Evolutionary conservation across 805 yeast genomes (phyloP).

Genomic region (Saccharomycopsis vini): DNA sequence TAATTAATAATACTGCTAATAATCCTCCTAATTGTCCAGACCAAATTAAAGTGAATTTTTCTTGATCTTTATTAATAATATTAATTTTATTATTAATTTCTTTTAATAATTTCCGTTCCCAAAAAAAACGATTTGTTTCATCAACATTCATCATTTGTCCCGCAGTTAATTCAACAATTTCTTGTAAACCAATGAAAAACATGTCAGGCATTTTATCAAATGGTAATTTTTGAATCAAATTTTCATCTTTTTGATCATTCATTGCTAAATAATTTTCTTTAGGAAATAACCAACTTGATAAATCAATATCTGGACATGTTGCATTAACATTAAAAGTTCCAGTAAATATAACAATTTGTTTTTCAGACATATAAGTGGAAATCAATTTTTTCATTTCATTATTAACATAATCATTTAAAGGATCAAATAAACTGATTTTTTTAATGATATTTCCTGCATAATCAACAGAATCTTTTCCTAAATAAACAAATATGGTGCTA

Average conservation of each 20-base stretch:
- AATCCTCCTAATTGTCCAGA: constrained; percentile 84
- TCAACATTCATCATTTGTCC: constrained; percentile 80
- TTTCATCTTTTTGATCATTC: not conserved
- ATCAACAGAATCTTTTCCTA: constrained; percentile 14
- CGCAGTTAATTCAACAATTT: constrained; percentile 74
- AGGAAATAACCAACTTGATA: constrained; percentile 25
- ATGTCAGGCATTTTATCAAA: constrained; percentile 47
- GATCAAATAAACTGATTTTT: constrained; percentile 48
- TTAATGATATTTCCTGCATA: constrained; percentile 5
- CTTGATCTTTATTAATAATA: constrained; percentile 22
- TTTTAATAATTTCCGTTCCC: constrained; percentile 56
- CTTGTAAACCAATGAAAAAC: constrained; percentile 80
- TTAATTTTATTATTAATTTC: constrained; percentile 34
- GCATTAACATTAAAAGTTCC: constrained; percentile 91
- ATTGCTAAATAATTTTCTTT: constrained; percentile 3
- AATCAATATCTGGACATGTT: constrained; percentile 43
- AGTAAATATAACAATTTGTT: constrained; percentile 55
- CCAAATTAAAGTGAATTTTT: constrained; percentile 50
- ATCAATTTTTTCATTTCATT: constrained; percentile 45
- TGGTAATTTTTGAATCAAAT: constrained; percentile 7
- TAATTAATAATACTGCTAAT: constrained; percentile 58
- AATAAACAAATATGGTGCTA: constrained; percentile 4
- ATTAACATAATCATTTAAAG: constrained; percentile 76
- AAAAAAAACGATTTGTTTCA: constrained; percentile 43
- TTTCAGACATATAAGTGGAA: constrained; percentile 48